Evolutionary conservation across 2,329 filamentous ascomycete species (phyloP).

Genomic region (Myriosclerotinia curreyana): DNA sequence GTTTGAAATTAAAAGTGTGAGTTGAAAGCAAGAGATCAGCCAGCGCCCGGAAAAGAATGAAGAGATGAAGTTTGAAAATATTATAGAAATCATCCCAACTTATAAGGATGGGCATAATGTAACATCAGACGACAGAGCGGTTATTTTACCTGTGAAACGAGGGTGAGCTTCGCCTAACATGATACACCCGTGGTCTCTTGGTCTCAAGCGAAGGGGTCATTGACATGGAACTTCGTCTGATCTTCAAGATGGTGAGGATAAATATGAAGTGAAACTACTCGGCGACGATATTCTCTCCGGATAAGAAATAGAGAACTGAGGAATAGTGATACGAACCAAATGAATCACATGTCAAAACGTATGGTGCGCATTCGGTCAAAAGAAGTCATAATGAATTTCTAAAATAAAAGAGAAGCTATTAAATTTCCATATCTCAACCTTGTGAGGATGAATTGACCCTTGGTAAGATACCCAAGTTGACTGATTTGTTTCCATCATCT

Average conservation of each 20-base stretch:
- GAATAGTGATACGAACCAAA: neutral
- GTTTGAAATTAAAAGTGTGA: slow-evolving; percentile 9
- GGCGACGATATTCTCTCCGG: neutral
- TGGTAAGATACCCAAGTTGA: neutral
- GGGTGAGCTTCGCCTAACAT: slow-evolving; percentile 1
- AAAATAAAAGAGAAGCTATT: neutral
- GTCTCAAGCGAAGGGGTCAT: slow-evolving; percentile 11
- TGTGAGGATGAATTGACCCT: neutral
- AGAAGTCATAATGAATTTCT: neutral
- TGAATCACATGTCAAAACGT: neutral
- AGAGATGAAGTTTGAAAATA: neutral
- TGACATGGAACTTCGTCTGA: slow-evolving; percentile 25
- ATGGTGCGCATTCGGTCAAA: neutral
- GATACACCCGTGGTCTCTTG: slow-evolving; percentile 12
- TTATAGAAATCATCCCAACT: slow-evolving; percentile 19
- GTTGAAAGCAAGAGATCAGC: slow-evolving; percentile 23
- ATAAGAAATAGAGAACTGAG: too few relatives aligned
- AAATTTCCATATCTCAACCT: slow-evolving; percentile 1
- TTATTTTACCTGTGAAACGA: slow-evolving; percentile 8
- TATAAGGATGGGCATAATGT: slow-evolving; percentile 21
- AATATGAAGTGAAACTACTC: slow-evolving; percentile 1
- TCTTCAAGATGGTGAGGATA: slow-evolving; percentile 23
- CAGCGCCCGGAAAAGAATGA: slow-evolving; percentile 24
- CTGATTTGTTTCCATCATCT: slow-evolving; percentile 27
- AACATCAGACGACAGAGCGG: neutral